phyloP scores from a whole-genome alignment of 2,329 filamentous ascomycete species.

The Cercospora nicotianae region DNA sequence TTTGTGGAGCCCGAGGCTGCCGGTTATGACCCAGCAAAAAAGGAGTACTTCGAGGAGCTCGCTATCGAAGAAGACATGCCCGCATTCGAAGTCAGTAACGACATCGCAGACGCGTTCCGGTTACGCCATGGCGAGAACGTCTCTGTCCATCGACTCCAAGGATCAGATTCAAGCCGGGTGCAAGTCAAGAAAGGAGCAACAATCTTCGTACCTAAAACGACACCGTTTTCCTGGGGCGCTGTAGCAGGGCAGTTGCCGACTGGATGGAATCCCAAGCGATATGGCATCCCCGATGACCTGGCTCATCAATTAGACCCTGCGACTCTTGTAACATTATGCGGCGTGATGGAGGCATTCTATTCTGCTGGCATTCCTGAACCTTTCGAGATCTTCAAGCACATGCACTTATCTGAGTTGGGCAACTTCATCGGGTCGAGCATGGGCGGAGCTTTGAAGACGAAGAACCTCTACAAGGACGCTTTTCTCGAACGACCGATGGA shows the following conservation, averaged over 20 bases:
- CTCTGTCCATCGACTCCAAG: not conserved
- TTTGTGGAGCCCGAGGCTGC: not conserved
- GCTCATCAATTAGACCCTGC: not conserved
- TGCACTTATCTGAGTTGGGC: not conserved
- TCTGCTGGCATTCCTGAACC: not conserved
- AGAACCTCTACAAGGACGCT: not conserved
- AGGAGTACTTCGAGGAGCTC: not conserved
- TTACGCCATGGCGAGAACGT: not conserved
- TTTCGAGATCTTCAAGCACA: not conserved
- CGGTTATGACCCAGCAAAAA: not conserved
- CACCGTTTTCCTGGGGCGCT: not conserved
- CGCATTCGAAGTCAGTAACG: not conserved
- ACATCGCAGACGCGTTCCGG: not conserved
- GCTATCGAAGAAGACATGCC: not conserved
- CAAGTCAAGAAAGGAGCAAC: not conserved
- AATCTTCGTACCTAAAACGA: not conserved
- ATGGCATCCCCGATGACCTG: not conserved
- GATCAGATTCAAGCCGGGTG: not conserved
- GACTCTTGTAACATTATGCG: not conserved
- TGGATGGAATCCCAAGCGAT: not conserved
- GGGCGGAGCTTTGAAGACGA: not conserved
- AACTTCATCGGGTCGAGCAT: not conserved
- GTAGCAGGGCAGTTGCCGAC: not conserved
- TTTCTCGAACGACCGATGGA: not conserved
- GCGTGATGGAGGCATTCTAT: not conserved